Evolutionary conservation across 805 yeast species (phyloP).

Genomic region (Pichia pseudocactophila): DNA sequence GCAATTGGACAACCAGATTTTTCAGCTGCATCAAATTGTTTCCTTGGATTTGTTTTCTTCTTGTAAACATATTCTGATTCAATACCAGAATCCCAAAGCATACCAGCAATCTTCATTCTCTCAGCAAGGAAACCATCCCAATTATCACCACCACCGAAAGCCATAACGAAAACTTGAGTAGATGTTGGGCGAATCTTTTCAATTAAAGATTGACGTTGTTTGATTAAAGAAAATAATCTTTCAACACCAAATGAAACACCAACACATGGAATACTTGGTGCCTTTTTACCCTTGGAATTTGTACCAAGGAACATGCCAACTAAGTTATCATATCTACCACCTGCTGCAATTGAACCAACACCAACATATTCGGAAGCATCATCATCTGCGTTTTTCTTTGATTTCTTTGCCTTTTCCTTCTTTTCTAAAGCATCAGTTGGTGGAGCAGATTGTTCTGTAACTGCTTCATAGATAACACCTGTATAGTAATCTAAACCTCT

Average conservation of each 20-base stretch:
- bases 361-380: constrained; percentile 97
- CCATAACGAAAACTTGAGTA: constrained; percentile 94
- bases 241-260: constrained; percentile 97
- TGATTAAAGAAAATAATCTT: constrained; percentile 82
- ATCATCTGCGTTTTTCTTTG: constrained; percentile 44
- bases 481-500: constrained; percentile 98
- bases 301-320: constrained; percentile 93
- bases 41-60: constrained; percentile 87
- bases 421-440: constrained; percentile 70
- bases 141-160: constrained; percentile 96
- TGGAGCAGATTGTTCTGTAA: constrained; percentile 93
- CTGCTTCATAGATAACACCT: constrained; percentile 94
- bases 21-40: constrained; percentile 97
- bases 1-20: constrained; percentile 85
- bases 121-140: constrained; percentile 91
- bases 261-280: constrained; percentile 83
- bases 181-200: constrained; percentile 70
- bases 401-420: constrained; percentile 35
- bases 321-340: constrained; percentile 94
- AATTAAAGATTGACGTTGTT: constrained; percentile 57
- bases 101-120: constrained; percentile 79
- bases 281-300: constrained; percentile 61
- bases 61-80: constrained; percentile 90
- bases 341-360: constrained; percentile 97
- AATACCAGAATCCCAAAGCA: constrained; percentile 81